phyloP scores from a whole-genome alignment of 306 rosid genomes.

The Acacia acuminata region DNA sequence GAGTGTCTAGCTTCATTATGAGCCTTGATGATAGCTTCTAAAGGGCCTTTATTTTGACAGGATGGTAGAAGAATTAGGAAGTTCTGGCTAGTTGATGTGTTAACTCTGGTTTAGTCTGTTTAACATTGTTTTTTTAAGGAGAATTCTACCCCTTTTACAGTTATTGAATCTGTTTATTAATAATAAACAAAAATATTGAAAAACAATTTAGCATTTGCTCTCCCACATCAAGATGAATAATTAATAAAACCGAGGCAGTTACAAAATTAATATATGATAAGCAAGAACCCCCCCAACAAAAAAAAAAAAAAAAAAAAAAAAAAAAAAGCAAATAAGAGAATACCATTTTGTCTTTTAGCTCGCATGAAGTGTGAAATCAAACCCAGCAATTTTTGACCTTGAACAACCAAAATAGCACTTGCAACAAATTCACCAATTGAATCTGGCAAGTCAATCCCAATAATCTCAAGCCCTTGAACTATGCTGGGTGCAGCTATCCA shows the following conservation, averaged over 20 bases:
- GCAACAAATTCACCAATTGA: constrained; percentile 78
- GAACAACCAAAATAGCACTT: constrained; percentile 71
- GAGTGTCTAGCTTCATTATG: background rate
- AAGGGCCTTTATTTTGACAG: background rate
- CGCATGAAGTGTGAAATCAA: constrained; percentile 78
- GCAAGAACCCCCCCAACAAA: background rate
- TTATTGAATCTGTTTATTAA: background rate
- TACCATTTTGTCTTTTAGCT: constrained; percentile 80
- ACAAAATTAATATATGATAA: background rate
- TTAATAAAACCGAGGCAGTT: background rate
- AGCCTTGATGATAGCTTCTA: background rate
- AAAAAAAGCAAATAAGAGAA: constrained; percentile 7
- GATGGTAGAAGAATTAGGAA: background rate
- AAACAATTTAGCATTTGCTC: background rate
- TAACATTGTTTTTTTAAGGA: background rate
- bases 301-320: background rate
- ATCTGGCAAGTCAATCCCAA: constrained; percentile 95
- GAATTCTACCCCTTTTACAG: background rate
- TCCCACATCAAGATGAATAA: background rate
- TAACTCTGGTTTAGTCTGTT: background rate
- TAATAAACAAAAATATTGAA: background rate
- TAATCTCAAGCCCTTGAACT: constrained; percentile 82
- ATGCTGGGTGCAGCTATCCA: constrained; percentile 58
- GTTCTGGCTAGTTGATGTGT: background rate
- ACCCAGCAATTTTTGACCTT: constrained; percentile 66